Evolutionary conservation across 2,329 filamentous ascomycete species (phyloP).

Genomic region (Phoma sp.): DNA sequence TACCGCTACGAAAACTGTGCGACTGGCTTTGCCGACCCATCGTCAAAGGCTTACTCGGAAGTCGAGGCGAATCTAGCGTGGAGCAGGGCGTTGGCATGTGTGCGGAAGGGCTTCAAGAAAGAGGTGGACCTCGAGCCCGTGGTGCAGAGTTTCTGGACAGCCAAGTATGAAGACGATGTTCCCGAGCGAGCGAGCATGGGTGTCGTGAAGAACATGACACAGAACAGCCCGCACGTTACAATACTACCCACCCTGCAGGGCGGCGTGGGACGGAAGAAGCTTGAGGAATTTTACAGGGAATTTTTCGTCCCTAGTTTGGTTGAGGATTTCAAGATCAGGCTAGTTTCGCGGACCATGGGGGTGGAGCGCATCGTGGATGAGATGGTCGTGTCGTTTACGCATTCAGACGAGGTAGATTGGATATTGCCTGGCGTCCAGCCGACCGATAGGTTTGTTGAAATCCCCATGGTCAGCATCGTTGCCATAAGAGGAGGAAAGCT

Average conservation of each 20-base stretch:
- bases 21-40: conserved; percentile 53
- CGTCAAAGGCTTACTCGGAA: conserved; percentile 47
- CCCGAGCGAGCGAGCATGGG: conserved; percentile 41
- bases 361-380: conserved; percentile 66
- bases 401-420: conserved; percentile 64
- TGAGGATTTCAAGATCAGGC: conserved; percentile 59
- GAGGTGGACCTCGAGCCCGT: conserved; percentile 45
- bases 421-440: conserved; percentile 63
- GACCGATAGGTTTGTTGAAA: conserved; percentile 62
- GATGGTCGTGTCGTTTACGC: conserved; percentile 62
- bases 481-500: conserved; percentile 60
- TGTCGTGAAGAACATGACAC: conserved; percentile 41
- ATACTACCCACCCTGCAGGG: conserved; percentile 54
- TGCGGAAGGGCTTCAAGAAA: conserved; percentile 48
- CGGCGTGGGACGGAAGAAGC: conserved; percentile 50
- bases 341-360: conserved; percentile 63
- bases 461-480: conserved; percentile 63
- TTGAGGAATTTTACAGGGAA: conserved; percentile 61
- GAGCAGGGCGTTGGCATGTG: conserved; percentile 49
- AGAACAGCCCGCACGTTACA: conserved; percentile 44
- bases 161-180: conserved; percentile 42
- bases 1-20: conserved; percentile 49
- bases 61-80: conserved; percentile 52
- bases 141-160: conserved; percentile 42
- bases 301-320: conserved; percentile 63